phyloP scores from a whole-genome alignment of 768 basidiomycete species.

The Tulasnella sp. region DNA sequence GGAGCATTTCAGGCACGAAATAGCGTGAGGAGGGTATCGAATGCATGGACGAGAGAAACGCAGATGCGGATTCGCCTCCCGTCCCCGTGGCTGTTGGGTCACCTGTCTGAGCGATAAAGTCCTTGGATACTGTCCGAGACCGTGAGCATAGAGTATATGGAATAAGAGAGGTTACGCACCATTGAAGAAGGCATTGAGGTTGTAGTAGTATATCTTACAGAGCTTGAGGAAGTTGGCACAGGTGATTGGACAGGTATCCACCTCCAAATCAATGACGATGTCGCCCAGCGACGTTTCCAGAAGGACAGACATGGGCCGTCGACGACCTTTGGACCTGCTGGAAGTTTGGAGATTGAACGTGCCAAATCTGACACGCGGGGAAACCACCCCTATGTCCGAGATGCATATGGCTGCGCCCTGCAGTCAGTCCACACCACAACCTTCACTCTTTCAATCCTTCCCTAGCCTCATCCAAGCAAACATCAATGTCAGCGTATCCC shows the following conservation, averaged over 20 bases:
- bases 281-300: slow-evolving; percentile 96
- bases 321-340: no score
- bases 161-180: slow-evolving; percentile 41
- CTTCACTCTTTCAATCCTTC: no score
- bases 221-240: slow-evolving; percentile 96
- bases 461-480: no score
- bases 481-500: no score
- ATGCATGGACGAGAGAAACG: slow-evolving; percentile 45
- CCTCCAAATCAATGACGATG: slow-evolving; percentile 90
- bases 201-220: slow-evolving; percentile 96
- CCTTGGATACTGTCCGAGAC: slow-evolving; percentile 70
- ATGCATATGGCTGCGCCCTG: no score
- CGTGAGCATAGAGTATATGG: neutral
- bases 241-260: slow-evolving; percentile 78
- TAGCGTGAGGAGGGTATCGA: slow-evolving; percentile 49
- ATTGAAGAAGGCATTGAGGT: slow-evolving; percentile 96
- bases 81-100: slow-evolving; percentile 92
- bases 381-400: no score
- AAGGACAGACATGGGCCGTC: slow-evolving; percentile 73
- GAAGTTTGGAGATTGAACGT: no score
- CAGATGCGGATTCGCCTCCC: slow-evolving; percentile 86
- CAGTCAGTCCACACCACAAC: no score
- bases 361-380: no score
- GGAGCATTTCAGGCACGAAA: slow-evolving; percentile 72
- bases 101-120: slow-evolving; percentile 93